Conservation (phyloP, 2,329 filamentous ascomycete genomes). For the Leptographium lundbergii region DNA sequence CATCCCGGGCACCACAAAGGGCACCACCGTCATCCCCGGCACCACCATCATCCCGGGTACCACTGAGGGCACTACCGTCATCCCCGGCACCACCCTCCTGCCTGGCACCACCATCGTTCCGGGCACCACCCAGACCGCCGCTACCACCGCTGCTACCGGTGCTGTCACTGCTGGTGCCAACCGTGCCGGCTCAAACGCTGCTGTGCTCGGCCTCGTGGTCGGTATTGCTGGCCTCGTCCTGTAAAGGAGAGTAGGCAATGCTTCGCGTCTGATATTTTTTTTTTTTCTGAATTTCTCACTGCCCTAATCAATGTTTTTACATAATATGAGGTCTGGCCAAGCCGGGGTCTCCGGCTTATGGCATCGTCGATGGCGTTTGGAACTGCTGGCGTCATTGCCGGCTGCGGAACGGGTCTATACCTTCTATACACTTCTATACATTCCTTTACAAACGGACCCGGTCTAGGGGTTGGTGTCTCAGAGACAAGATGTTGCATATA, state of each 20-base stretch:
- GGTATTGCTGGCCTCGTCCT: conserved; percentile 10
- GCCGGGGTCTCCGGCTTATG: too few relatives aligned
- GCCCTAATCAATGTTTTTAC: neutral
- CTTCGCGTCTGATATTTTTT: neutral
- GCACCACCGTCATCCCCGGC: too few relatives aligned
- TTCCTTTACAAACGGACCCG: neutral
- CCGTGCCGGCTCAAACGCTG: conserved; percentile 6
- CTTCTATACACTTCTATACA: neutral
- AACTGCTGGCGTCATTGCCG: neutral
- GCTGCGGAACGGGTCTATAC: neutral
- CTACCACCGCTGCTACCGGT: neutral
- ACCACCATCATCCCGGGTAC: too few relatives aligned
- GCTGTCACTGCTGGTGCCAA: conserved; percentile 9
- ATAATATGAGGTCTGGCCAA: too few relatives aligned
- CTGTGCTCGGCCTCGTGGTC: conserved; percentile 10
- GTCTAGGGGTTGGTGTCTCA: too few relatives aligned
- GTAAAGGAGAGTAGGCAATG: conserved; percentile 3
- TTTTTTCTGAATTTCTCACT: neutral
- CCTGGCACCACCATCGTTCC: neutral
- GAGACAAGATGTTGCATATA: neutral
- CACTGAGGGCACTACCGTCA: too few relatives aligned
- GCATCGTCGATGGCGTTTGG: neutral
- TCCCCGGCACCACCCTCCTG: neutral
- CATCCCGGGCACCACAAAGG: too few relatives aligned
- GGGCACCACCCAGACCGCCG: neutral